Evolutionary conservation across 2,329 filamentous ascomycete species (phyloP), one percentile per base, ranked within the genome.

Genomic region (Colletotrichum acutatum): DNA sequence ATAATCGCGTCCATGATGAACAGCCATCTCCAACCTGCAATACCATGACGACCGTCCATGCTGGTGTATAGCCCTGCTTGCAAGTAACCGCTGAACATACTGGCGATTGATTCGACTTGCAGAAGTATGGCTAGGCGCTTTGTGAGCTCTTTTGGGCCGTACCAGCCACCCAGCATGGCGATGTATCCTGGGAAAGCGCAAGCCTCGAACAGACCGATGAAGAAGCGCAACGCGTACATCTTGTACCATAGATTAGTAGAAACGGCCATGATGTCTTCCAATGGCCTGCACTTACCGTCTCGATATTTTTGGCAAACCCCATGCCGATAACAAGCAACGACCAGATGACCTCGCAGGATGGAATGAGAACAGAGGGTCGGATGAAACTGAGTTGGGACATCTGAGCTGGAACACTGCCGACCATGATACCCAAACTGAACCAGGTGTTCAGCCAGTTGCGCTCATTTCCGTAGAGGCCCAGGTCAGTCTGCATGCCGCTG

Each of bases 71-170:
- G 85, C 0, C 86, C 88, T 0, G 88, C 85, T 79, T 89, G 87
- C 0, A 90, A 81, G 71, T 89, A 90, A 0, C 88, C 88, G n/a
- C 86, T 87, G 66, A 90, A 87, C 86, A 90, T 89, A 22, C 82
- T 81, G 0, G 86, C 88, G 0, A 89, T 81, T 4, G 84, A 86
- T 16, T 87, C 86, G 22, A 85, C 86, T 0, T 88, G 83, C 65
- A 86, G 82, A 75, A 86, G 85, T 54, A 87, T 83, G 66, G 83
- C 84, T 0, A 84, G 81, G 6, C 89, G 84, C 75, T 90, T 90
- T 68, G 87, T 89, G 0, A 86, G 83, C 28, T 72, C 65, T n/a
- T 72, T 69, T 6, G 64, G 64, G 74, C 79, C 78, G 71, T 86
- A 86, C 84, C 84, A 86, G 1, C 81, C 83, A 3, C 84, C 83